Conservation (phyloP, 768 basidiomycete genomes). For the Psilocybe azurescens region DNA sequence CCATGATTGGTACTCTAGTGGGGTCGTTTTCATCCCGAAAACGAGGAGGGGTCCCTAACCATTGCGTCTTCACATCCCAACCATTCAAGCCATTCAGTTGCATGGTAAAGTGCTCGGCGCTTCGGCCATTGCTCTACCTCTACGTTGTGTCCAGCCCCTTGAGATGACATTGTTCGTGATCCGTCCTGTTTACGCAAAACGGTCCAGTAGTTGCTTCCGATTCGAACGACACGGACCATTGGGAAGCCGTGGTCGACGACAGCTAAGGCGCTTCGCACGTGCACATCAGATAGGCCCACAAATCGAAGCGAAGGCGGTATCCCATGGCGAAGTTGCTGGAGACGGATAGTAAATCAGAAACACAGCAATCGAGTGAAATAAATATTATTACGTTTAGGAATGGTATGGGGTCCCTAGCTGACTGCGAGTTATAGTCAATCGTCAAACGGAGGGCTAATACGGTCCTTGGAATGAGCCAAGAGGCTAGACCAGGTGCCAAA, state of each 20-base stretch:
- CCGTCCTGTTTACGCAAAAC: slow-evolving; percentile 35
- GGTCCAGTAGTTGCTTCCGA: slow-evolving; percentile 62
- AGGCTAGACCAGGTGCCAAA: slow-evolving; percentile 63
- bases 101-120: slow-evolving; percentile 54
- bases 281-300: slow-evolving; percentile 58
- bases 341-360: background rate
- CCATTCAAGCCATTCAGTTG: slow-evolving; percentile 69
- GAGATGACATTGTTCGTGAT: background rate
- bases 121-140: slow-evolving; percentile 64
- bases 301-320: slow-evolving; percentile 59
- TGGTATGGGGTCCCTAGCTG: slow-evolving; percentile 43
- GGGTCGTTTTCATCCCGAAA: slow-evolving; percentile 8
- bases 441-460: slow-evolving; percentile 54
- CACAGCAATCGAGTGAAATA: slow-evolving; percentile 6
- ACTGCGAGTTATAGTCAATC: slow-evolving; percentile 41
- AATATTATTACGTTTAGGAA: slow-evolving; percentile 45
- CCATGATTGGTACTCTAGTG: background rate
- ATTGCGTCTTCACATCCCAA: slow-evolving; percentile 64
- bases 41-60: slow-evolving; percentile 28
- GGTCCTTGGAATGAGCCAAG: slow-evolving; percentile 68
- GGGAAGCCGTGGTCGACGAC: slow-evolving; percentile 68
- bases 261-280: slow-evolving; percentile 42
- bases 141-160: background rate
- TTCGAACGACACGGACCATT: slow-evolving; percentile 58
- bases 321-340: slow-evolving; percentile 65